These are phyloP conservation scores for Mortierella antarctica DNA, from an alignment of 192 early-diverging fungal genomes.

Conservation along the genomic window DNA sequence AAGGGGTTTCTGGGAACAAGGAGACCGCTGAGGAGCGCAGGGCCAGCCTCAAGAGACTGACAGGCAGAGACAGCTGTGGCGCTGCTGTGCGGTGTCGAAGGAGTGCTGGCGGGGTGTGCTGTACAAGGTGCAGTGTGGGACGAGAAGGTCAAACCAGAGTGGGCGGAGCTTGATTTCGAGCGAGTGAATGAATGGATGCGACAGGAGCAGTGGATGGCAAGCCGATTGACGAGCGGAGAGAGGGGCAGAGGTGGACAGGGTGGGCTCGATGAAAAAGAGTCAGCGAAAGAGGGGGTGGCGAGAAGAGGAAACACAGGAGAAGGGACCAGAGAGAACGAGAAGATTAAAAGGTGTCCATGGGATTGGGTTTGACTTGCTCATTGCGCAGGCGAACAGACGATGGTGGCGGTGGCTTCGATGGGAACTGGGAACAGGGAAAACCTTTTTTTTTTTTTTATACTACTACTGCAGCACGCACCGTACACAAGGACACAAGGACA, in stretches of 20 bases:
- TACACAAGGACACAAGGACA: not conserved
- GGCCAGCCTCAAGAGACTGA: no score
- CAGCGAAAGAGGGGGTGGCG: not conserved
- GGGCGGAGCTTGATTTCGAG: no score
- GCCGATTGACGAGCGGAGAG: no score
- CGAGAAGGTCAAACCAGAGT: no score
- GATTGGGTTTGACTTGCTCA: not conserved
- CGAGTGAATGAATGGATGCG: no score
- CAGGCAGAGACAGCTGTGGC: no score
- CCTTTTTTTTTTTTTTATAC: not conserved
- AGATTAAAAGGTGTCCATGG: not conserved
- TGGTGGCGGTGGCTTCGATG: constrained; percentile 36
- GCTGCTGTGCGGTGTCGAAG: no score
- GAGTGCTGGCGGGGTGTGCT: no score
- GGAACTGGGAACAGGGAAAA: not conserved
- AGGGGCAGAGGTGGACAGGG: not conserved
- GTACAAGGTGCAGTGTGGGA: no score
- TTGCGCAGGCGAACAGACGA: not conserved
- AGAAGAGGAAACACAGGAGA: not conserved
- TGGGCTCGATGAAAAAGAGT: not conserved
- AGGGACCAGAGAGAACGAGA: not conserved
- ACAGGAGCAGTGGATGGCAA: no score
- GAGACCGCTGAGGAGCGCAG: not conserved
- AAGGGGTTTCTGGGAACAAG: not conserved
- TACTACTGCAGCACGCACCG: no score